Evolutionary conservation across 179 eudicot genomes (phyloP), one percentile per base, ranked within the genome.

Genomic region (Nepenthes alata): DNA sequence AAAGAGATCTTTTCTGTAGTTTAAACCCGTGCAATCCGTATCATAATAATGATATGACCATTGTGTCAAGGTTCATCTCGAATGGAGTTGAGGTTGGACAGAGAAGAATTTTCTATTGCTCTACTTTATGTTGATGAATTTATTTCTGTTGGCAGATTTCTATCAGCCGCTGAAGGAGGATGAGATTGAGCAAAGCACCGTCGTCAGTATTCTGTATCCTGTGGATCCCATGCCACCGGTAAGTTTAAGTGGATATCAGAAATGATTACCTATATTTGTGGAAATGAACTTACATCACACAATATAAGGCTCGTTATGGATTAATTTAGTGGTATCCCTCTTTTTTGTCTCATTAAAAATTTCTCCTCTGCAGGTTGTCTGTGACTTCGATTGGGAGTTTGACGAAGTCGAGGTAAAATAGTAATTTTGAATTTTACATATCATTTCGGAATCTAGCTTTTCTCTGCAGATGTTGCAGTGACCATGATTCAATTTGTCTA

Each of bases 301-400:
- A 11, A 1, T 13, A 11, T 50, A 0, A 3, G n/a, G 4, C n/a
- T 11, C 11, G 2, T 50, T 11, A 50, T 50, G 53, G 12, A 50
- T 50, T 50, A 4, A 7, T 41, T 41, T 41, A 7, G 45, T 41
- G 5, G 25, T 54, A n/a, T 5, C 5, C 16, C 5, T n/a, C 55
- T n/a, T 2, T 52, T 3, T 52, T 12, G 25, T 25, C 25, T 25
- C 25, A 25, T 25, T 25, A 1, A 25, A 4, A 53, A 36, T 34
- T 71, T 69, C 2, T 35, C 37, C 51, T 25, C 67, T 83, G 65
- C 83, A 91, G 98, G 81, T 89, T 25, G 56, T 89, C 47, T 75
- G 86, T 38, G 95, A 89, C 65, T 91, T 86, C 73, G 98, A 91
- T 77, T 91, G 98, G 98, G 98, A 91, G 37, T 62, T 91, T 47